A percentile compares a stretch with the other conserved stretches of the same genome.
These are phyloP conservation scores for Solanum arcanum DNA, from an alignment of 257 asterid species.

Conservation along the genomic window DNA sequence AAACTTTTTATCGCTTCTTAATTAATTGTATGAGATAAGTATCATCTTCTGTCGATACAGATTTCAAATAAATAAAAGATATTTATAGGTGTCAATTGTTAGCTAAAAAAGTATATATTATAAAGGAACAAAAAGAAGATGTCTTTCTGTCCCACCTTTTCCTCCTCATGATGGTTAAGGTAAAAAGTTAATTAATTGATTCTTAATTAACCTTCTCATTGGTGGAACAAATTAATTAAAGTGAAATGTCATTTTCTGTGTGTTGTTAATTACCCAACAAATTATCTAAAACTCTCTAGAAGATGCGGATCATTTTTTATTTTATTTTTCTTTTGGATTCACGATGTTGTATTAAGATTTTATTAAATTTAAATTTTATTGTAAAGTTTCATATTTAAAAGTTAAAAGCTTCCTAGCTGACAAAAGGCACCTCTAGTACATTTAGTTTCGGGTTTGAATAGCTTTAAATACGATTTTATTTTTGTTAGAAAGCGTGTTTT, in stretches of 20 bases:
- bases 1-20: fast-evolving
- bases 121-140: not conserved
- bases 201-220: not conserved
- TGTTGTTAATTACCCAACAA: not conserved
- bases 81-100: not conserved
- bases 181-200: not conserved
- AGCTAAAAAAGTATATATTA: not conserved
- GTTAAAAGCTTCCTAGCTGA: not conserved
- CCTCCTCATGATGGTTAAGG: not conserved
- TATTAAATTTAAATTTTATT: not conserved
- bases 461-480: no score
- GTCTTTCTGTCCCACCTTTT: not conserved
- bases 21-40: not conserved
- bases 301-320: not conserved
- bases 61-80: not conserved
- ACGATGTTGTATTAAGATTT: not conserved
- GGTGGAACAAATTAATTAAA: not conserved
- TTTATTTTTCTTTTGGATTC: no score
- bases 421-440: not conserved
- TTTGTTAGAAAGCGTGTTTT: no score
- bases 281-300: not conserved
- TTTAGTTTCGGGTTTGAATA: no score
- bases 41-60: no score
- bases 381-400: not conserved
- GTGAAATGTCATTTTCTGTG: not conserved